A percentile compares a stretch with the other conserved stretches of the same genome.
Conservation (phyloP, 768 basidiomycete species). For the Podaxis sp. region DNA sequence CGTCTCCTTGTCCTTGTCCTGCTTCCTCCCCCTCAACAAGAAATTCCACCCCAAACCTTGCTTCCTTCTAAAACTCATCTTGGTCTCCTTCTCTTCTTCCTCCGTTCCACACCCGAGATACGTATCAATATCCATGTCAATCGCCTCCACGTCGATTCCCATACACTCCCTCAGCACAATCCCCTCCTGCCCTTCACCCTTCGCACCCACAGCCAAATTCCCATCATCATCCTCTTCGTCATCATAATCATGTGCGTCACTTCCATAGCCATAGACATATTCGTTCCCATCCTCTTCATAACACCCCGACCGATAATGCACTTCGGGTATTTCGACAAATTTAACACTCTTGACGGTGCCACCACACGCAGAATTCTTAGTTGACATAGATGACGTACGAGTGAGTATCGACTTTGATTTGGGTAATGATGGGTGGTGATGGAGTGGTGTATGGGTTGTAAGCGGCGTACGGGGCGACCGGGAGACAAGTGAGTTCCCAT, state of each 20-base stretch:
- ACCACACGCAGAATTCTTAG: conserved; percentile 28
- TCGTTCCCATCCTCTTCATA: conserved; percentile 16
- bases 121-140: conserved; percentile 33
- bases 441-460: conserved; percentile 8
- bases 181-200: conserved; percentile 12
- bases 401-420: conserved; percentile 58
- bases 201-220: conserved; percentile 7
- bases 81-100: conserved; percentile 4
- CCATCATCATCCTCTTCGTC: conserved; percentile 7
- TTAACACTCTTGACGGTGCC: conserved; percentile 58
- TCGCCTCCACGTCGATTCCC: conserved; percentile 34
- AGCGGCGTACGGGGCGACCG: conserved; percentile 1
- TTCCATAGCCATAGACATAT: conserved; percentile 2
- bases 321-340: conserved; percentile 64
- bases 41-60: conserved; percentile 9
- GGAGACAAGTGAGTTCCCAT: conserved; percentile 4
- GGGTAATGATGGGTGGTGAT: conserved; percentile 5
- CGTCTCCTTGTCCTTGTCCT: neutral
- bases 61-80: neutral
- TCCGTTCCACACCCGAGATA: neutral
- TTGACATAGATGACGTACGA: conserved; percentile 49
- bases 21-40: conserved; percentile 10
- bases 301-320: conserved; percentile 40
- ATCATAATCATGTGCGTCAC: neutral
- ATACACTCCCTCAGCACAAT: conserved; percentile 20